Base-by-base conservation (phyloP, 164 flowering plant genomes). In the Amborella trichopoda region DNA sequence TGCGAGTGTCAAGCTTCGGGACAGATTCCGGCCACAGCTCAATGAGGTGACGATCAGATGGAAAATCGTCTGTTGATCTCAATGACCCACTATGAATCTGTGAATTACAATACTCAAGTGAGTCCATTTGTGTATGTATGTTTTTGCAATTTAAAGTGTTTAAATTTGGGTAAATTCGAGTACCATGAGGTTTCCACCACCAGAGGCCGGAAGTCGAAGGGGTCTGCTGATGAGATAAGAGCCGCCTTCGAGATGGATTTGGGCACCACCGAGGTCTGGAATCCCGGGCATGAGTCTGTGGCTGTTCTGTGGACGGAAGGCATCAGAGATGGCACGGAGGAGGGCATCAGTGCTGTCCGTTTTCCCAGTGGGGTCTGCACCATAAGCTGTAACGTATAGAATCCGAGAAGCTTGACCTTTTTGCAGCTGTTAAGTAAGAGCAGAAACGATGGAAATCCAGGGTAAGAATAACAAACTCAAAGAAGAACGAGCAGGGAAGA, bases 71-170 rank as follows among this genome's bases (percentile, higher is more conserved):
- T 0, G 99, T 76, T 2, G 96, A 96, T 14, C 39, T 59, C 28
- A 91, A 11, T 20, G 95, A 77, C 42, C 99, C 99, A 19, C 94
- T 86, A 43, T 72, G 83, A 38, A 87, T 77, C 99, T 87, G n/a
- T n/a, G n/a, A n/a, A n/a, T n/a, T n/a, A n/a, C n/a, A n/a, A n/a
- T n/a, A n/a, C n/a, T n/a, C n/a, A n/a, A n/a, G n/a, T n/a, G n/a
- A n/a, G n/a, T n/a, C n/a, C n/a, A n/a, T n/a, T n/a, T n/a, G n/a
- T n/a, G n/a, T n/a, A n/a, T n/a, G n/a, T n/a, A n/a, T n/a, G n/a
- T n/a, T n/a, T n/a, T n/a, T n/a, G n/a, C n/a, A n/a, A n/a, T n/a
- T n/a, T n/a, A n/a, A n/a, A n/a, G n/a, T n/a, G n/a, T n/a, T n/a
- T n/a, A n/a, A n/a, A n/a, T n/a, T n/a, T n/a, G n/a, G n/a, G n/a